Percentiles rank a stretch among this genome's conserved stretches.
Conservation (phyloP, 1,284 basidiomycete genomes). For the Bjerkandera adusta region DNA sequence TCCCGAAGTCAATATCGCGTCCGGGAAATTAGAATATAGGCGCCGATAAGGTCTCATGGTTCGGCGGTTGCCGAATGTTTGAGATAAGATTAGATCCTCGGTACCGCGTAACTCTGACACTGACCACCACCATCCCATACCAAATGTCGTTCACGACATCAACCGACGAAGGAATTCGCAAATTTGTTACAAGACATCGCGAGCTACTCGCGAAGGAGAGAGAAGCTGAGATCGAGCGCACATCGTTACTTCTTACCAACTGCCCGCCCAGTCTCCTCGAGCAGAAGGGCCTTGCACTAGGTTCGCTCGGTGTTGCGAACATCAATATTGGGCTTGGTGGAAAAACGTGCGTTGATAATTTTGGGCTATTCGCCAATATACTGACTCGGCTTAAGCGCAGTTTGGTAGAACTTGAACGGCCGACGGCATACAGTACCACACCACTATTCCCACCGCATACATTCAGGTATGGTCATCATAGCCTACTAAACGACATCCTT, state of each 20-base stretch:
- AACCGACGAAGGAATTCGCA: conserved; percentile 42
- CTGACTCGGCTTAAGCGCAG: conserved; percentile 42
- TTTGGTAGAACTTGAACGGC: conserved; percentile 83
- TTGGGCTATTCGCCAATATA: neutral
- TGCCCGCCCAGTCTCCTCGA: conserved; percentile 85
- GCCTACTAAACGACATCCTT: neutral
- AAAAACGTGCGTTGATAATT: conserved; percentile 71
- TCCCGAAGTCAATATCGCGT: too few relatives aligned
- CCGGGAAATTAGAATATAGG: too few relatives aligned
- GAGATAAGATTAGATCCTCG: too few relatives aligned
- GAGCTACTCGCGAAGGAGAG: conserved; percentile 71
- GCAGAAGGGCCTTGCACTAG: conserved; percentile 81
- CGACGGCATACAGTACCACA: conserved; percentile 74
- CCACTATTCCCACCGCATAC: conserved; percentile 82
- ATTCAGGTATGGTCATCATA: conserved; percentile 59
- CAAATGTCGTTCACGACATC: conserved; percentile 22
- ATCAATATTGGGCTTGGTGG: conserved; percentile 85
- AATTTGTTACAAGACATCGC: conserved; percentile 74
- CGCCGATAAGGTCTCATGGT: too few relatives aligned
- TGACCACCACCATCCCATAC: neutral
- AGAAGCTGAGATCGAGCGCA: conserved; percentile 81
- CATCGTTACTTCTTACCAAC: conserved; percentile 78
- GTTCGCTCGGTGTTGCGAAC: conserved; percentile 67
- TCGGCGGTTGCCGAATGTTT: too few relatives aligned
- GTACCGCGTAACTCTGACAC: too few relatives aligned